Conservation (phyloP, 1,284 basidiomycete genomes). For the Cronartium ribicola region DNA sequence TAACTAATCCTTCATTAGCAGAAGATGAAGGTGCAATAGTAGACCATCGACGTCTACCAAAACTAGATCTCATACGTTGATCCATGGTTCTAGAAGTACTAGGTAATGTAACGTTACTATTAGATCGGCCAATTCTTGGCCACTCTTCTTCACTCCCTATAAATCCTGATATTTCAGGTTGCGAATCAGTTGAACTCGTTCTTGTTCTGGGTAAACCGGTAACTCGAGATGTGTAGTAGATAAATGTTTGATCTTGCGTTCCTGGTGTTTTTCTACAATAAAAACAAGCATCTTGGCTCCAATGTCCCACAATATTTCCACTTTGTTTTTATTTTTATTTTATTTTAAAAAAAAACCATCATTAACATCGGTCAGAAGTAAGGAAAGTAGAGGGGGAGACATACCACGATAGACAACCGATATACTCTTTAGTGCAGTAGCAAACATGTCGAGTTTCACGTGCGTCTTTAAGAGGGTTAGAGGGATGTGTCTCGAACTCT, state of each 20-base stretch:
- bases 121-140: neutral
- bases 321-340: neutral
- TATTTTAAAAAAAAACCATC: neutral
- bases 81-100: neutral
- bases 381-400: neutral
- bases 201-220: slow-evolving; percentile 9
- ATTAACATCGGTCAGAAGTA: neutral
- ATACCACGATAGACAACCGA: slow-evolving; percentile 39
- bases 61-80: neutral
- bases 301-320: slow-evolving; percentile 36
- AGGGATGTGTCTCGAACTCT: slow-evolving; percentile 15
- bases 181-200: neutral
- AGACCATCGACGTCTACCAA: neutral
- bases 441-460: neutral
- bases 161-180: neutral
- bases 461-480: slow-evolving; percentile 10
- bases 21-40: neutral
- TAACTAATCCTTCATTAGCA: neutral
- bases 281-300: neutral
- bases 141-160: neutral
- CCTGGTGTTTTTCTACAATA: neutral
- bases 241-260: slow-evolving; percentile 8
- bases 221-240: slow-evolving; percentile 13
- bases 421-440: slow-evolving; percentile 20
- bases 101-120: neutral